Conservation (phyloP, 192 early-diverging fungal genomes). For the Entrophospora sp. region DNA sequence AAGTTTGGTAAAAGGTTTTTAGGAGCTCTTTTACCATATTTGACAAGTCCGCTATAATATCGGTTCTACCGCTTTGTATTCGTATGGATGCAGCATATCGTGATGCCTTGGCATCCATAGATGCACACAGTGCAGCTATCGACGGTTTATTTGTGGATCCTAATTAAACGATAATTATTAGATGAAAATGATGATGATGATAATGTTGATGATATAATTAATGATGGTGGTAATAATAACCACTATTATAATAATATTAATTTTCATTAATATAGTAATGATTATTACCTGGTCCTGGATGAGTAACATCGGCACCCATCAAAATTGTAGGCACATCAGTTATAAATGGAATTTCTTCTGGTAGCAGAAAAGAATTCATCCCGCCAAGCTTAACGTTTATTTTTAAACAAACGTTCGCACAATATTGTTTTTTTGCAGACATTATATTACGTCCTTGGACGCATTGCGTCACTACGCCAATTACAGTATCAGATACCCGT, state of each 20-base stretch:
- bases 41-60: conserved; percentile 62
- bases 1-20: conserved; percentile 52
- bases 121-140: conserved; percentile 66
- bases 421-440: conserved; percentile 77
- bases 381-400: conserved; percentile 91
- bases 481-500: conserved; percentile 77
- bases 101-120: conserved; percentile 51
- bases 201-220: too few species aligned
- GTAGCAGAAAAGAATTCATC: conserved; percentile 62
- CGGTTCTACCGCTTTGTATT: conserved; percentile 56
- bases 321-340: conserved; percentile 68
- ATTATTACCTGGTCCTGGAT: conserved; percentile 57
- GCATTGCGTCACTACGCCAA: conserved; percentile 87
- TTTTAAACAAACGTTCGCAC: conserved; percentile 90
- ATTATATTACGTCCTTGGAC: conserved; percentile 73
- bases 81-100: conserved; percentile 56
- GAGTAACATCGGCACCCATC: conserved; percentile 89
- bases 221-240: too few species aligned
- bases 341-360: conserved; percentile 59
- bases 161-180: conserved; percentile 23
- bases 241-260: not conserved
- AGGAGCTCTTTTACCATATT: conserved; percentile 59
- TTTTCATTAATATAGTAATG: not conserved
- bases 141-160: conserved; percentile 45
- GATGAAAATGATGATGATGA: too few species aligned